Percentiles rank a stretch among this genome's conserved stretches.
Conservation (phyloP, 2,329 filamentous ascomycete genomes). For the Xylaria sp. region DNA sequence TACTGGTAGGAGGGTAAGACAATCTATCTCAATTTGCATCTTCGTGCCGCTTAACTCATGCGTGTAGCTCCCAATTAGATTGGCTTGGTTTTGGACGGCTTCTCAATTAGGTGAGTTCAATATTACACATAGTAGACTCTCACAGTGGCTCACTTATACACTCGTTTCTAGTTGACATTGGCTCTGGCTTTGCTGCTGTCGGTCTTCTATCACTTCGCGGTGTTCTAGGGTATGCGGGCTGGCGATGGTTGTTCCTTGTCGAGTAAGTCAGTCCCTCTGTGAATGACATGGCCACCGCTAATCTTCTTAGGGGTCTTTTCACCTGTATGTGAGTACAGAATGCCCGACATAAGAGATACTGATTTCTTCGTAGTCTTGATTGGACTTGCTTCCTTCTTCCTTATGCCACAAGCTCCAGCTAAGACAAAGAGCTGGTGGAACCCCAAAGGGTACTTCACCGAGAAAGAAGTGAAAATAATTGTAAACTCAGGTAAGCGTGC, state of each 20-base stretch:
- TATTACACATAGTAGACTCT: background rate
- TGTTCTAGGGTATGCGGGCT: slow-evolving; percentile 63
- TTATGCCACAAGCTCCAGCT: slow-evolving; percentile 70
- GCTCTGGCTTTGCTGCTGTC: slow-evolving; percentile 66
- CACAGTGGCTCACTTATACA: slow-evolving; percentile 22
- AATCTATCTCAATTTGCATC: slow-evolving; percentile 6
- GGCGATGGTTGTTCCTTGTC: slow-evolving; percentile 66
- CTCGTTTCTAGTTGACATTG: slow-evolving; percentile 53
- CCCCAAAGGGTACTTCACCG: slow-evolving; percentile 68
- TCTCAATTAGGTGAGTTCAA: slow-evolving; percentile 45
- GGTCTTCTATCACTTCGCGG: slow-evolving; percentile 66
- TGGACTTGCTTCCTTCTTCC: slow-evolving; percentile 64
- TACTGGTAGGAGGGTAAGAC: slow-evolving; percentile 61
- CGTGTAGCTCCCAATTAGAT: slow-evolving; percentile 67
- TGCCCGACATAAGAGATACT: slow-evolving; percentile 51
- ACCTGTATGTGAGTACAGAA: slow-evolving; percentile 46
- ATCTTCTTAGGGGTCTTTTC: slow-evolving; percentile 46
- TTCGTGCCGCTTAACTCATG: slow-evolving; percentile 27
- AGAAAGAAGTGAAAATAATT: slow-evolving; percentile 73
- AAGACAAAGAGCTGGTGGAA: slow-evolving; percentile 70
- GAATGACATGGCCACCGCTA: slow-evolving; percentile 28
- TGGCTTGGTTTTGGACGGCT: slow-evolving; percentile 75
- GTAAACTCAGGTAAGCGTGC: slow-evolving; percentile 61
- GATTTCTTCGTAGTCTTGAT: slow-evolving; percentile 56
- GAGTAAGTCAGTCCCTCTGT: slow-evolving; percentile 44